phyloP scores from a whole-genome alignment of 1,139 yeast species.

The Pichia sp. region DNA sequence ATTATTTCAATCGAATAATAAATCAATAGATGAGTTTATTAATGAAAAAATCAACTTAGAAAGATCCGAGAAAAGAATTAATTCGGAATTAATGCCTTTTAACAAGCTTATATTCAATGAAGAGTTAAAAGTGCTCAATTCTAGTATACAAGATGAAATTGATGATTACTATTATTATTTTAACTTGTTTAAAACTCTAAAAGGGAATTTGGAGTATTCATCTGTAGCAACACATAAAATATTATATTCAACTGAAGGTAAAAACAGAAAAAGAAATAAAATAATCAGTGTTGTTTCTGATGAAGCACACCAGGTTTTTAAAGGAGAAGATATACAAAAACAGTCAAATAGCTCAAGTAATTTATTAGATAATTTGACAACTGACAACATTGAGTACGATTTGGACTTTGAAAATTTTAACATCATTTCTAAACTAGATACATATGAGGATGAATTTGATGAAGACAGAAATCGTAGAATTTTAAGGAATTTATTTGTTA shows the following conservation, averaged over 20 bases:
- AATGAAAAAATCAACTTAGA: not conserved
- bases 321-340: not conserved
- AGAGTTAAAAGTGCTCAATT: conserved; percentile 43
- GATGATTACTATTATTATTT: conserved; percentile 52
- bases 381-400: not conserved
- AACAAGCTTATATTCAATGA: conserved; percentile 39
- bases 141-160: conserved; percentile 55
- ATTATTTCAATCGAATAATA: conserved; percentile 1
- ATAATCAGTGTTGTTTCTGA: conserved; percentile 29
- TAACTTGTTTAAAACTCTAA: conserved; percentile 41
- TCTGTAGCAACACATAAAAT: conserved; percentile 32
- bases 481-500: conserved; percentile 55
- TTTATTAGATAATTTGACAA: not conserved
- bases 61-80: conserved; percentile 29
- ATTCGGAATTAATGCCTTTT: conserved; percentile 43
- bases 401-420: conserved; percentile 3
- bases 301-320: conserved; percentile 6
- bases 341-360: not conserved
- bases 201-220: conserved; percentile 30
- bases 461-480: conserved; percentile 74
- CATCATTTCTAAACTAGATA: conserved; percentile 26
- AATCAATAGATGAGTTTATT: conserved; percentile 1
- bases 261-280: conserved; percentile 56
- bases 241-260: conserved; percentile 62
- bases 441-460: conserved; percentile 40